Conservation (phyloP, 2,329 filamentous ascomycete genomes). For the Monilinia fructicola region DNA sequence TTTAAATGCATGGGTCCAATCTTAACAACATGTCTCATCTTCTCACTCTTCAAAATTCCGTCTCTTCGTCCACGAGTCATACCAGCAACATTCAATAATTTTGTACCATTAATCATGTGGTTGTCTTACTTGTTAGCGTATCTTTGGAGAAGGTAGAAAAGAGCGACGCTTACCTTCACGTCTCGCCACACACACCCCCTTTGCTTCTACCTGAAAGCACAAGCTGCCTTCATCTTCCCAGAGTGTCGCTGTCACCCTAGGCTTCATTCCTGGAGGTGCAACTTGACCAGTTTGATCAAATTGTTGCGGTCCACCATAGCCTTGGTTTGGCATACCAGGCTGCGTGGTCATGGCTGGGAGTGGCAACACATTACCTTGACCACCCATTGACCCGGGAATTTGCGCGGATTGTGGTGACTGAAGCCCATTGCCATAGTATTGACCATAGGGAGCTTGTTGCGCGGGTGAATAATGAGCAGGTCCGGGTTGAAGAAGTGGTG, state of each 20-base stretch:
- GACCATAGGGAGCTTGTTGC: slow-evolving; percentile 52
- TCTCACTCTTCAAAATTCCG: slow-evolving; percentile 96
- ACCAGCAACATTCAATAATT: slow-evolving; percentile 91
- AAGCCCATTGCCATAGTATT: slow-evolving; percentile 78
- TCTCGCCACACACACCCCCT: slow-evolving; percentile 91
- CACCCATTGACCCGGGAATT: slow-evolving; percentile 68
- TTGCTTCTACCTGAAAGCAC: slow-evolving; percentile 96
- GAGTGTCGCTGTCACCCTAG: slow-evolving; percentile 88
- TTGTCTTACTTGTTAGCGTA: slow-evolving; percentile 62
- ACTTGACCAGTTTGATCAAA: slow-evolving; percentile 89
- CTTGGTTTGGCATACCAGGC: slow-evolving; percentile 49
- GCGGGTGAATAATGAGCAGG: slow-evolving; percentile 65
- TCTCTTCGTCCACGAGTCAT: slow-evolving; percentile 96
- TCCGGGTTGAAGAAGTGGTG: slow-evolving; percentile 70
- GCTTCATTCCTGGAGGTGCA: slow-evolving; percentile 92
- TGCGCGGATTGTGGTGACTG: slow-evolving; percentile 73
- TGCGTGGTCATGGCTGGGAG: slow-evolving; percentile 56
- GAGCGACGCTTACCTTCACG: slow-evolving; percentile 75
- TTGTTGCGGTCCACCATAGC: slow-evolving; percentile 50
- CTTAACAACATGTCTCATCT: slow-evolving; percentile 94
- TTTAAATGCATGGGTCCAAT: slow-evolving; percentile 99
- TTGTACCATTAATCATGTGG: slow-evolving; percentile 99
- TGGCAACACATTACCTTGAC: slow-evolving; percentile 65
- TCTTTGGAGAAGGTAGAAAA: slow-evolving; percentile 1
- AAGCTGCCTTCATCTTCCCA: slow-evolving; percentile 98